A percentile compares a stretch with the other conserved stretches of the same genome.
Evolutionary conservation across 169 alveolate species (phyloP).

Genomic region (Cystoisospora suis): DNA sequence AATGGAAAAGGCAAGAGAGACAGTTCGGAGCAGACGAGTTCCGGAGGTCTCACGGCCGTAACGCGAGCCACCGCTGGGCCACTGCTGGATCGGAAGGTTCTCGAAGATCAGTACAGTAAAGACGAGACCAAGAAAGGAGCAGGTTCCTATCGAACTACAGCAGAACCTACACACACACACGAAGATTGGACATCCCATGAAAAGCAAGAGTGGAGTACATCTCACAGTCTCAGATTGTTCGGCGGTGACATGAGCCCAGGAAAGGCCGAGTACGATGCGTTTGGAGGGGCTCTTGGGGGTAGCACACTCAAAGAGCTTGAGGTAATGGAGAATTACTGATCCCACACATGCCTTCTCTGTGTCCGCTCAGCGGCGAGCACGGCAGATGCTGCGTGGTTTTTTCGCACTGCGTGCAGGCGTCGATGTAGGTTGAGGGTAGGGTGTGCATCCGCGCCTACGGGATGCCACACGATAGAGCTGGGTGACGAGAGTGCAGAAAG

Average conservation of each 20-base stretch:
- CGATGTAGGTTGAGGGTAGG: too few species aligned
- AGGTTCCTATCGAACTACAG: background rate
- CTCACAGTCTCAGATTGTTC: background rate
- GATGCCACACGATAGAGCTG: too few species aligned
- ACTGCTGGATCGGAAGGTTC: too few species aligned
- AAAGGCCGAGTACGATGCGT: background rate
- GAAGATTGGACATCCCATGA: background rate
- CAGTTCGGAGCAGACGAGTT: background rate
- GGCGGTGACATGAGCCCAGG: constrained; percentile 6
- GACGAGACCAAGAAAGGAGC: background rate
- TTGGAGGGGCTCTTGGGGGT: background rate
- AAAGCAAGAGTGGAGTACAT: background rate
- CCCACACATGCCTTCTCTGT: too few species aligned
- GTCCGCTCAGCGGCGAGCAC: too few species aligned
- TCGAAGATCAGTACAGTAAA: background rate
- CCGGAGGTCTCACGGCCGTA: background rate
- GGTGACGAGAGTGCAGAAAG: too few species aligned
- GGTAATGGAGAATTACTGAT: background rate
- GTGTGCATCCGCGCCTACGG: too few species aligned
- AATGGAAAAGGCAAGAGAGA: background rate
- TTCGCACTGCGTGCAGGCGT: too few species aligned
- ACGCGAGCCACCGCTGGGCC: background rate
- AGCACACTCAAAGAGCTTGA: background rate
- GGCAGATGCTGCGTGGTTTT: too few species aligned
- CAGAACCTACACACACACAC: background rate